phyloP scores from a whole-genome alignment of 2,329 filamentous ascomycete species.

The Phoma sp. region DNA sequence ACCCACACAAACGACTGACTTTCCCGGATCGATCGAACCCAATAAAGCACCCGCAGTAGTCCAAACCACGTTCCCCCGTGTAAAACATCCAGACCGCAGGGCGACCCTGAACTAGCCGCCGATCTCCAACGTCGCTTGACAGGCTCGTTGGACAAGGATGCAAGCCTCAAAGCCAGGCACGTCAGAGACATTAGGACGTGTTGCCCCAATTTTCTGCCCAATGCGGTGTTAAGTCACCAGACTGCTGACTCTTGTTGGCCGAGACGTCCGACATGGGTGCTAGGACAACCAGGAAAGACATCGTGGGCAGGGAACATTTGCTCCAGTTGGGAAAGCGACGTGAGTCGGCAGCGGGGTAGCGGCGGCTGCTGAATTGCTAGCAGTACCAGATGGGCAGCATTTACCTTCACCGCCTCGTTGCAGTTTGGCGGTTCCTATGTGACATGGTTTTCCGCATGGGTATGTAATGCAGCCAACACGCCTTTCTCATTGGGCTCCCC shows the following conservation, averaged over 20 bases:
- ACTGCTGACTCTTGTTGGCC: slow-evolving; percentile 13
- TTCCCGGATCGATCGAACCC: slow-evolving; percentile 17
- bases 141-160: slow-evolving; percentile 2
- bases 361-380: slow-evolving; percentile 7
- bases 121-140: slow-evolving; percentile 17
- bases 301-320: slow-evolving; percentile 7
- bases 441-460: slow-evolving; percentile 1
- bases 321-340: slow-evolving; percentile 9
- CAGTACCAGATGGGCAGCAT: not conserved
- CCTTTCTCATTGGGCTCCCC: slow-evolving; percentile 4
- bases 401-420: slow-evolving; percentile 13
- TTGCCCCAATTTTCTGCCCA: slow-evolving; percentile 10
- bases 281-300: slow-evolving; percentile 1
- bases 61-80: slow-evolving; percentile 19
- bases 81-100: slow-evolving; percentile 19
- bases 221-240: slow-evolving; percentile 2
- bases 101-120: slow-evolving; percentile 17
- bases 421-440: slow-evolving; percentile 3
- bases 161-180: slow-evolving; percentile 9
- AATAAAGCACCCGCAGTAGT: slow-evolving; percentile 21
- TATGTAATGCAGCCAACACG: slow-evolving; percentile 5
- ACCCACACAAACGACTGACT: slow-evolving; percentile 3
- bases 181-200: slow-evolving; percentile 12
- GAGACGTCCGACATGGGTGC: not conserved
- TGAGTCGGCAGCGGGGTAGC: slow-evolving; percentile 12